Evolutionary conservation across 2,329 filamentous ascomycete species (phyloP).

Genomic region (Aspergillus glaucus): DNA sequence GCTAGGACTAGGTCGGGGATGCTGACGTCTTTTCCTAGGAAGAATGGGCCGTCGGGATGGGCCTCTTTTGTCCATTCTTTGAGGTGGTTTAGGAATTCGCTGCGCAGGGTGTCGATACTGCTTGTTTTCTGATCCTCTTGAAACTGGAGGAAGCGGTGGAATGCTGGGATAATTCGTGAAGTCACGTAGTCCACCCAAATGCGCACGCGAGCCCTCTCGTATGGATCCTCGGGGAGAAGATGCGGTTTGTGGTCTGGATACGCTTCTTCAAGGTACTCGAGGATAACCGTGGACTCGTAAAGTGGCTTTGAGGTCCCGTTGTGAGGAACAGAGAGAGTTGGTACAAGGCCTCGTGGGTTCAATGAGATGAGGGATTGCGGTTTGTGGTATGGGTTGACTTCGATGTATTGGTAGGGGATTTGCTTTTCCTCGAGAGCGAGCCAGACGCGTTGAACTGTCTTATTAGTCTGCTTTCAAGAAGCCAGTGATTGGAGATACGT

Average conservation of each 20-base stretch:
- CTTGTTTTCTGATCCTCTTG: conserved; percentile 32
- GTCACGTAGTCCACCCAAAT: conserved; percentile 71
- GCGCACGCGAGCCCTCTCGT: conserved; percentile 57
- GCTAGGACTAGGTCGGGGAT: conserved; percentile 66
- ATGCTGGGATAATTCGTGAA: conserved; percentile 60
- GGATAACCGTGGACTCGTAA: conserved; percentile 67
- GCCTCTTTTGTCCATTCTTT: conserved; percentile 58
- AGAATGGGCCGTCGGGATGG: conserved; percentile 58
- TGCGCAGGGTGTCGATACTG: conserved; percentile 47
- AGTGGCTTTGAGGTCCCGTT: conserved; percentile 48
- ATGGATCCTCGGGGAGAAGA: conserved; percentile 57
- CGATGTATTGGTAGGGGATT: conserved; percentile 68
- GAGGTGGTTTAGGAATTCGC: conserved; percentile 54
- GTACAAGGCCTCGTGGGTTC: conserved; percentile 70
- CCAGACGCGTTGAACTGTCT: conserved; percentile 60
- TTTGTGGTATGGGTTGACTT: conserved; percentile 75
- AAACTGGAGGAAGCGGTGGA: conserved; percentile 56
- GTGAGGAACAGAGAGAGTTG: conserved; percentile 50
- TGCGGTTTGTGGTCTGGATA: conserved; percentile 48
- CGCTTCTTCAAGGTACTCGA: conserved; percentile 70
- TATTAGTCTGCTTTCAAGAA: conserved; percentile 4
- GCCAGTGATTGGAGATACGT: conserved; percentile 2
- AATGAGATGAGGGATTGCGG: conserved; percentile 60
- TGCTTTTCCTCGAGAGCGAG: conserved; percentile 67
- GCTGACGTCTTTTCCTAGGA: conserved; percentile 57